Percentiles rank a stretch among this genome's conserved stretches.
Evolutionary conservation across 2,329 filamentous ascomycete species (phyloP).

Genomic region (Chaetomium sp.): DNA sequence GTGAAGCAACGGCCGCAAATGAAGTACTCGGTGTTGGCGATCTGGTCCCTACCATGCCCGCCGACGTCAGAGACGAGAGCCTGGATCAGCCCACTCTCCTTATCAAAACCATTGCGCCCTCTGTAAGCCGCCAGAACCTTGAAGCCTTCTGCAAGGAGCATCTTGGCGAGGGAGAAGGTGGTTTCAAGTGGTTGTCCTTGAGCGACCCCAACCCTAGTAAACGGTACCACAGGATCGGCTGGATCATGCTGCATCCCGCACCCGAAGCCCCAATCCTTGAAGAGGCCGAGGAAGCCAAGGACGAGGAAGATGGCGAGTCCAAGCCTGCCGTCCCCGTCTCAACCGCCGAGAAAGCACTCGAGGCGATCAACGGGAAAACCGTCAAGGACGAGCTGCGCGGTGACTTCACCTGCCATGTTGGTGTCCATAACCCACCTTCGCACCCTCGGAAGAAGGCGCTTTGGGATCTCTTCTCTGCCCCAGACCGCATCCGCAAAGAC

Average conservation of each 20-base stretch:
- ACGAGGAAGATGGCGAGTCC: slow-evolving; percentile 59
- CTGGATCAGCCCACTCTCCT: slow-evolving; percentile 87
- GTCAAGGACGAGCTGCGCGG: slow-evolving; percentile 92
- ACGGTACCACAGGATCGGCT: slow-evolving; percentile 95
- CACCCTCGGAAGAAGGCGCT: slow-evolving; percentile 91
- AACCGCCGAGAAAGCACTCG: slow-evolving; percentile 82
- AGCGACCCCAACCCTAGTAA: slow-evolving; percentile 97
- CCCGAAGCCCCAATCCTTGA: slow-evolving; percentile 65
- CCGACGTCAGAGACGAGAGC: slow-evolving; percentile 86
- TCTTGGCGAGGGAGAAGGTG: slow-evolving; percentile 84
- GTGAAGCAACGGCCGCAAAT: slow-evolving; percentile 86
- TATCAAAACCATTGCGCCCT: slow-evolving; percentile 97
- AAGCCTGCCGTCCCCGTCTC: slow-evolving; percentile 56
- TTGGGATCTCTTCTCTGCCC: slow-evolving; percentile 94
- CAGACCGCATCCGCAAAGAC: slow-evolving; percentile 90
- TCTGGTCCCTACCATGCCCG: slow-evolving; percentile 78
- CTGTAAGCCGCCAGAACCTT: slow-evolving; percentile 89
- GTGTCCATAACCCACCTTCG: slow-evolving; percentile 86
- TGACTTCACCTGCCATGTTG: slow-evolving; percentile 96
- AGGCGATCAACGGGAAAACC: slow-evolving; percentile 96
- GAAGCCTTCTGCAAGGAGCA: slow-evolving; percentile 95
- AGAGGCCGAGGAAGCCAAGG: slow-evolving; percentile 73
- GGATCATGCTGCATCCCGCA: slow-evolving; percentile 91
- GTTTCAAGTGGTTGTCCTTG: slow-evolving; percentile 93
- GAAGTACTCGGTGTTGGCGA: slow-evolving; percentile 93